phyloP scores from a whole-genome alignment of 2,329 filamentous ascomycete species.

The Tolypocladium amazonense region DNA sequence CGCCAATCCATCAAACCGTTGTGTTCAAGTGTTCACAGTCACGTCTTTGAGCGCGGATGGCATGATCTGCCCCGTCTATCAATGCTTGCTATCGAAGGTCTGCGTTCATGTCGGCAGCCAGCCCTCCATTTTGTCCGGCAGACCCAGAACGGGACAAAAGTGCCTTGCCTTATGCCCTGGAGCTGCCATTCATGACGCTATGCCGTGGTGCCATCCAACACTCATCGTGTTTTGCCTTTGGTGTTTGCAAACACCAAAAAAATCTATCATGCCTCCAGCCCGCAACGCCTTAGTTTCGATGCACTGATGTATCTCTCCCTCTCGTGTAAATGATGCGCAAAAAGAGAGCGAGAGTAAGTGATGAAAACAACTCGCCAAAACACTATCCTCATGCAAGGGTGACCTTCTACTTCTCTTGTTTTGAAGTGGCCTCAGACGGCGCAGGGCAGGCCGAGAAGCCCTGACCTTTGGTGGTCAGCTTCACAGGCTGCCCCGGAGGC shows the following conservation, averaged over 20 bases:
- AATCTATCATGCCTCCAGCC: slow-evolving; percentile 20
- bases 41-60: background rate
- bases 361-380: background rate
- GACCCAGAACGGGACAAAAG: background rate
- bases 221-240: background rate
- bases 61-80: slow-evolving; percentile 2
- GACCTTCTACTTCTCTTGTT: background rate
- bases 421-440: background rate
- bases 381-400: background rate
- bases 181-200: background rate
- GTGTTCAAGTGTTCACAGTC: background rate
- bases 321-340: slow-evolving; percentile 8
- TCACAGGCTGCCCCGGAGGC: background rate
- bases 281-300: slow-evolving; percentile 19
- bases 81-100: slow-evolving; percentile 3
- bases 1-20: background rate
- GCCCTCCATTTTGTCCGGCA: background rate
- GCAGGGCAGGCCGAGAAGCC: background rate
- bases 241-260: background rate
- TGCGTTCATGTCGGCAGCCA: background rate
- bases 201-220: background rate
- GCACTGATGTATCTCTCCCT: slow-evolving; percentile 8
- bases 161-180: background rate
- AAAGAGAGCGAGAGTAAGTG: background rate
- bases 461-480: background rate